phyloP scores from a whole-genome alignment of 1,284 basidiomycete species.

The Cystobasidiaceae sp. region DNA sequence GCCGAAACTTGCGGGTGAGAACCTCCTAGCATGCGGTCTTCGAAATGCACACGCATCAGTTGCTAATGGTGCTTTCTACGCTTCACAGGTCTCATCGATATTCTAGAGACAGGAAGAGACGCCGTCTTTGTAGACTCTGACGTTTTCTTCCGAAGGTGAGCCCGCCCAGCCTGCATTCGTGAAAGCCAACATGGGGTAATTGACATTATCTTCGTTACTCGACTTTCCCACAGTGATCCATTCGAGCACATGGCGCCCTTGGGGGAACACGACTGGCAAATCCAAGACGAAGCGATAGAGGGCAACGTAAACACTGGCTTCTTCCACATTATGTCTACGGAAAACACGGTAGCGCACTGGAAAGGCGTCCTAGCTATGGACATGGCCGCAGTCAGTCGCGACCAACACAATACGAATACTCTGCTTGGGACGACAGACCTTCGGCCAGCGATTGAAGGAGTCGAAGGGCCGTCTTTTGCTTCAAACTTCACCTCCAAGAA shows the following conservation, averaged over 20 bases:
- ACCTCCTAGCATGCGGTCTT: no score
- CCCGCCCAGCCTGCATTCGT: background rate
- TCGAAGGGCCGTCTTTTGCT: conserved; percentile 1
- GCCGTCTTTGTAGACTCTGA: conserved; percentile 33
- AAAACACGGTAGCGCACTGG: conserved; percentile 14
- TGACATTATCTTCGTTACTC: background rate
- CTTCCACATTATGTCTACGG: conserved; percentile 26
- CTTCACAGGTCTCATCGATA: conserved; percentile 29
- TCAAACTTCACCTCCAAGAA: conserved; percentile 10
- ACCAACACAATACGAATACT: conserved; percentile 30
- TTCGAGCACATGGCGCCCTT: conserved; percentile 16
- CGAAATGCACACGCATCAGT: no score
- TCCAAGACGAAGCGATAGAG: conserved; percentile 29
- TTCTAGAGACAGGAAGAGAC: conserved; percentile 25
- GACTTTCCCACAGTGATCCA: conserved; percentile 16
- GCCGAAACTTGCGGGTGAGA: conserved; percentile 28
- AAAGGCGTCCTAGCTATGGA: conserved; percentile 28
- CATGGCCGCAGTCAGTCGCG: conserved; percentile 9
- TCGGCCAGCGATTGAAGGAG: background rate
- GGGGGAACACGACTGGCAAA: conserved; percentile 22
- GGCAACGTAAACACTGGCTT: conserved; percentile 31
- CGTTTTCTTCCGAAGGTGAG: conserved; percentile 28
- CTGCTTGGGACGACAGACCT: conserved; percentile 6
- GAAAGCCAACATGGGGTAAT: no score
- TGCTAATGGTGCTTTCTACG: background rate